Percentiles rank a stretch among this genome's conserved stretches.
These are phyloP conservation scores for Chloromonas sp. DNA, from an alignment of 163 green algal genomes.

Conservation along the genomic window DNA sequence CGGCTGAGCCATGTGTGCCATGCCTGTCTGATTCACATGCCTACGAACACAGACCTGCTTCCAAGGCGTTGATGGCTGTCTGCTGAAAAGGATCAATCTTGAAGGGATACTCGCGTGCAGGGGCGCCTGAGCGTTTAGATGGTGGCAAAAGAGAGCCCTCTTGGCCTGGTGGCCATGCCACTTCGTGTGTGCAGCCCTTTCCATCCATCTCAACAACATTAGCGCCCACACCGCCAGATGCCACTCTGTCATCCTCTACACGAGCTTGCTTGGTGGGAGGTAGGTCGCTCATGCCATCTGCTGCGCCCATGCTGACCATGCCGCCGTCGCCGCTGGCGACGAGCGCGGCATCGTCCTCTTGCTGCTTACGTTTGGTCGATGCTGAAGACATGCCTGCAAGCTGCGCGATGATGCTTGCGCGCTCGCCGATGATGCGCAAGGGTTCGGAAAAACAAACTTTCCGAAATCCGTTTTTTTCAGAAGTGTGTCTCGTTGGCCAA, in stretches of 20 bases:
- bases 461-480: too few relatives aligned
- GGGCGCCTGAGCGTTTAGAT: slow-evolving; percentile 21
- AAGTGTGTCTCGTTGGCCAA: too few relatives aligned
- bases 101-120: slow-evolving; percentile 84
- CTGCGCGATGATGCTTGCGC: too few relatives aligned
- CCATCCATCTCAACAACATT: slow-evolving; percentile 29
- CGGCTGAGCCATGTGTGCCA: neutral
- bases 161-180: slow-evolving; percentile 59
- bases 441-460: too few relatives aligned
- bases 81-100: slow-evolving; percentile 93
- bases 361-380: too few relatives aligned
- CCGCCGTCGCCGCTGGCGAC: too few relatives aligned
- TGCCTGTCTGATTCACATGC: neutral
- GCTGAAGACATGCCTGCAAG: too few relatives aligned
- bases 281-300: too few relatives aligned
- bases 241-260: slow-evolving; percentile 13
- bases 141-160: slow-evolving; percentile 19
- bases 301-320: too few relatives aligned
- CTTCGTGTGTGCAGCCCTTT: slow-evolving; percentile 81
- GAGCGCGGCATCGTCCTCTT: too few relatives aligned
- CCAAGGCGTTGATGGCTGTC: slow-evolving; percentile 73
- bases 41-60: slow-evolving; percentile 43
- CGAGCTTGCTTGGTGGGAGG: neutral
- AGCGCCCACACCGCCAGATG: neutral
- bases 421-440: too few relatives aligned